phyloP scores from a whole-genome alignment of 257 asterid species.

The Nicotiana sylvestris region DNA sequence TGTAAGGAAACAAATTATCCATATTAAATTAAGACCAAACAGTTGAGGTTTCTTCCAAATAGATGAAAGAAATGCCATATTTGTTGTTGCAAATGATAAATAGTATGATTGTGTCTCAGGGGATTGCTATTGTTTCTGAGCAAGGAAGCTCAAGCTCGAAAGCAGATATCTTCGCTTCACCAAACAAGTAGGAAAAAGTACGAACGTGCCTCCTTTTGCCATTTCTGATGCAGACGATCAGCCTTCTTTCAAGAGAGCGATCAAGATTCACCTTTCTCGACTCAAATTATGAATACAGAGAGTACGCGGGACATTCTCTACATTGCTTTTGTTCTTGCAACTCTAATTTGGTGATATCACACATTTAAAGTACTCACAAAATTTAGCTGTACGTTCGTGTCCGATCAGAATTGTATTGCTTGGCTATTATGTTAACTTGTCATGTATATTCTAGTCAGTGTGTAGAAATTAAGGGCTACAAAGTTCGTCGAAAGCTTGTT shows the following conservation, averaged over 20 bases:
- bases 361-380: background rate
- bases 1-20: slow-evolving; percentile 16
- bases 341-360: background rate
- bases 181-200: background rate
- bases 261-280: background rate
- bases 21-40: background rate
- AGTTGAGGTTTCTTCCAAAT: background rate
- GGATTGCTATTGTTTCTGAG: background rate
- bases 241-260: background rate
- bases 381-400: background rate
- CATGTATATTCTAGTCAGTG: background rate
- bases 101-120: slow-evolving; percentile 12
- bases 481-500: background rate
- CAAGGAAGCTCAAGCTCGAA: background rate
- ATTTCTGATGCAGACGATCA: background rate
- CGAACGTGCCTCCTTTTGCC: background rate
- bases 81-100: slow-evolving; percentile 4
- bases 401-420: background rate
- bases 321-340: background rate
- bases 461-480: slow-evolving; percentile 3
- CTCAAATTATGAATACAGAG: too few species aligned
- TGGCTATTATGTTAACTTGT: background rate
- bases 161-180: background rate
- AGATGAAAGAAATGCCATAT: background rate
- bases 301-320: background rate